Base-by-base conservation (phyloP, 495 filamentous ascomycete genomes). In the Ramalina intermedia region DNA sequence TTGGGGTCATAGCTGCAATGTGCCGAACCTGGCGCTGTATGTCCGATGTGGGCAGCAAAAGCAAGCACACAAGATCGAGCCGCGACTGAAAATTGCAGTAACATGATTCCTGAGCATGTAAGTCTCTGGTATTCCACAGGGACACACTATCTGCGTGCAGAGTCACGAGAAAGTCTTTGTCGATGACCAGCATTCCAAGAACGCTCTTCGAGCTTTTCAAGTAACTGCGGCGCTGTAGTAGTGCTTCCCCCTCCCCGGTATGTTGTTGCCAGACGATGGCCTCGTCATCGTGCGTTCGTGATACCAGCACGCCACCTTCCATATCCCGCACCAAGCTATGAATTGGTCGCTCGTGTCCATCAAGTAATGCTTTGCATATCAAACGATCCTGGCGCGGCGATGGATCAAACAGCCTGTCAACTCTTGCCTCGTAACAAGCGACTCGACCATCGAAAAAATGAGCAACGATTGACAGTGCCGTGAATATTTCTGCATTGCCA, bases 371-470 rank as follows among this genome's bases (percentile, higher is more conserved):
- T 48, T 66, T 74, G 23, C 71, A 65, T 13, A 61, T 55, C 17
- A 93, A 63, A 7, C 87, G 75, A 43, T 74, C 70, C n/a, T 67
- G 63, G 29, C 78, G 77, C 16, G 81, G 75, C 11, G 79, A 76
- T 8, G 84, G 82, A 63, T 91, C 91, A 50, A 96, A 84, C 13
- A 96, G 66, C 40, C 80, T 69, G 53, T 93, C 85, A 18, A 94
- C 68, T 49, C 79, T 80, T 48, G 78, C 82, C 51, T 87, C 76
- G 60, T 84, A 86, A 69, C 87, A 86, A 52, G 83, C 78, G 49
- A 96, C 76, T 40, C 75, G 75, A 42, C 90, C 89, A 52, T 94
- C 86, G 56, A 94, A 94, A 55, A 82, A 78, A 59, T 96, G 89
- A 13, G 85, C 69, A 7, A 99, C 67, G n/a, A 96, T 59, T 38